A percentile compares a stretch with the other conserved stretches of the same genome.
phyloP scores from a whole-genome alignment of 2,329 filamentous ascomycete genomes.

The Sporothrix phasma region DNA sequence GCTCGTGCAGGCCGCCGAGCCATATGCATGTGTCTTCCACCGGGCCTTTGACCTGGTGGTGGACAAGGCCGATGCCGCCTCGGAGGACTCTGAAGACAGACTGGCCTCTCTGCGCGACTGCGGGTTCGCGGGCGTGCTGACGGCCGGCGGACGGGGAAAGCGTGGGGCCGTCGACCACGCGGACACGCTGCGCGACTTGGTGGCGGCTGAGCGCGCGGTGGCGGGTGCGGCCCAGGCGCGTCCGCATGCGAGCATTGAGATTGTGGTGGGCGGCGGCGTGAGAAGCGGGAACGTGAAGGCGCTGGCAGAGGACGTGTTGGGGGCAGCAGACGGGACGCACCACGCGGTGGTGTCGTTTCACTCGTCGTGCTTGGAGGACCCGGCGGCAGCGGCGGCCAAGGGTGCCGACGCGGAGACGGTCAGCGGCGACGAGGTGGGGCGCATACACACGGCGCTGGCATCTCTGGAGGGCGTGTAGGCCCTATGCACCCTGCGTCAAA shows the following conservation, averaged over 20 bases:
- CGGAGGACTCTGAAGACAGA: constrained; percentile 20
- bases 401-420: constrained; percentile 19
- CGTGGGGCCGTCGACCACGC: constrained; percentile 30
- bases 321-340: background rate
- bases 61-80: constrained; percentile 3
- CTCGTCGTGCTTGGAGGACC: constrained; percentile 33
- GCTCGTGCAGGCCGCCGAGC: constrained; percentile 34
- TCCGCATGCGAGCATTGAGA: constrained; percentile 28
- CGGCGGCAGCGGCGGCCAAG: constrained; percentile 1
- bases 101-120: constrained; percentile 31
- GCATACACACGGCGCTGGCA: constrained; percentile 1
- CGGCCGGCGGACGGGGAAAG: constrained; percentile 39
- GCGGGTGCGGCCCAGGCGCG: background rate
- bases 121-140: constrained; percentile 43
- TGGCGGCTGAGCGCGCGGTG: constrained; percentile 18
- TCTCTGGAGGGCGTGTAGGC: background rate
- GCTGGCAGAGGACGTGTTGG: constrained; percentile 24
- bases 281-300: constrained; percentile 31
- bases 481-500: background rate
- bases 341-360: constrained; percentile 29
- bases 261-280: constrained; percentile 45
- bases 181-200: constrained; percentile 29
- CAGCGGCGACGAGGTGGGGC: constrained; percentile 23
- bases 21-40: constrained; percentile 42
- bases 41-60: constrained; percentile 45